Base-by-base conservation (phyloP, 495 filamentous ascomycete genomes). In the Penicillium odoratum region DNA sequence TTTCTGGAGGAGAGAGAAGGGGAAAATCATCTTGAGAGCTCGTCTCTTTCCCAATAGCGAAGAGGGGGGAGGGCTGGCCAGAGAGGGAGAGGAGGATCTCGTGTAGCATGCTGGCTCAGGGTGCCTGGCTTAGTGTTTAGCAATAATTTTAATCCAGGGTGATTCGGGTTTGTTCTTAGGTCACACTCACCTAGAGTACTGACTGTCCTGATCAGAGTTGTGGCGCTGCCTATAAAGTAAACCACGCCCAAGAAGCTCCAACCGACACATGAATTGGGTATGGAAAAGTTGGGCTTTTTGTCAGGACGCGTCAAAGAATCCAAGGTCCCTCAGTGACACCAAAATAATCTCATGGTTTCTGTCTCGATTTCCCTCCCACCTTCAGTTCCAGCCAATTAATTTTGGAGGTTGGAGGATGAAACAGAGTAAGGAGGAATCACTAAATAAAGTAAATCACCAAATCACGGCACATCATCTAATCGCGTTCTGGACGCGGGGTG, bases 71-170 rank as follows among this genome's bases (percentile, higher is more conserved):
- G 28, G 91, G 87, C 74, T 96, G 90, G 51, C 93, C 93, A 61
- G 92, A 94, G 70, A 98, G 88, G 67, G 90, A 90, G 69, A 98
- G 87, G 63, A 98, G 83, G 74, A 98, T 87, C 77, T 98, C 94
- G 79, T 98, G 93, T 67, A 98, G 88, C 93, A 98, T 98, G 73
- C 70, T 80, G 74, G 56, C 55, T 67, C 58, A 13, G 60, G 56
- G 47, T 72, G 63, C 43, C 73, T 78, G 58, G 42, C 21, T n/a
- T 18, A 26, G 50, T 46, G 11, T 55, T 55, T 18, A 53, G 43
- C 15, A 26, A 43, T 56, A 7, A 43, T 43, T 26, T 48, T n/a
- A 11, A n/a, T 11, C 3, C 4, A 40, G 15, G 31, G 5, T 33
- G 31, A 33, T 33, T 33, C 9, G 31, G 31, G 7, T 33, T 33